Base-by-base conservation (phyloP, 148 eudicot genomes). In the Spergularia marina region DNA sequence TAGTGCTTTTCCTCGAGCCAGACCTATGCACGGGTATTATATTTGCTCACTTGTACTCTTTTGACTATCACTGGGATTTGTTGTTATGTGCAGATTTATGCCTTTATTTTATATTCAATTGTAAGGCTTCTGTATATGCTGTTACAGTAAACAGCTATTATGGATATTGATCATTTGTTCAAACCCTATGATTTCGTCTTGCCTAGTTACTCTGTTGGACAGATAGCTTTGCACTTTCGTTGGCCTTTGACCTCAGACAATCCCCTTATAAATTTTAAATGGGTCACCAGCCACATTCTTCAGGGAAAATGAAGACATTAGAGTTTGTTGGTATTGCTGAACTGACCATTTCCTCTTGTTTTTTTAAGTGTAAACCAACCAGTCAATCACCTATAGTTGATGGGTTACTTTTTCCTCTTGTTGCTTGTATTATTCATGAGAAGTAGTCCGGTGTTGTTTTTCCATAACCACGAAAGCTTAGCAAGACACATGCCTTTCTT, bases 21-120 rank as follows among this genome's bases (percentile, higher is more conserved):
- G 85, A 51, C 84, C 90, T 68, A 73, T 73, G 60, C 89, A 87
- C 69, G 96, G 98, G 98, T 93, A 89, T 61, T 16, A 51, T 66
- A 75, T 76, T 23, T 56, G 7, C 23, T 54, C 67, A 34, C 34
- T 81, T 73, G 34, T 74, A 49, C 25, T 78, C 70, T 51, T 63
- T 10, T 71, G 70, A 34, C 61, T 66, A 59, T 64, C 65, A 14
- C 14, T 64, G 30, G 18, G n/a, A 36, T 60, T 67, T 39, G 58
- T 53, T 71, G 18, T 64, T 54, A 39, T 72, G 23, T 40, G 16
- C 52, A 17, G 8, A 16, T 44, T 44, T 9, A 44, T 44, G 10
- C 49, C 8, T 44, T 44, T 9, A 6, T 44, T 4, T 44, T 44
- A 44, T 9, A 5, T 44, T 44, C 8, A 6, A 44, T 44, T 44